Percentiles rank a stretch among this genome's conserved stretches.
Conservation (phyloP, 2,329 filamentous ascomycete species). For the Fusarium solani-melongenae region DNA sequence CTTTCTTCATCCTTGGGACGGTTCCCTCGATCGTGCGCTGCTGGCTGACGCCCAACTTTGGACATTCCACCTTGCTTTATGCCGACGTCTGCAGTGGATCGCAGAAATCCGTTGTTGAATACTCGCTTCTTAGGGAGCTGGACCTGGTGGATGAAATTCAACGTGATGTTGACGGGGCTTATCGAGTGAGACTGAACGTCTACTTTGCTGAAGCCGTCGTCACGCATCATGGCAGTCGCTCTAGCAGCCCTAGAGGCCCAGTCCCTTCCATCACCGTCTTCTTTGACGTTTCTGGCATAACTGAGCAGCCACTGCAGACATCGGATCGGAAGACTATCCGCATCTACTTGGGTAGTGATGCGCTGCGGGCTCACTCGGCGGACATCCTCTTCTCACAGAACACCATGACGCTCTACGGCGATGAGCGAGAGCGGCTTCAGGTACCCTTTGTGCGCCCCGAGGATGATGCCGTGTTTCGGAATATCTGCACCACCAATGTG, state of each 20-base stretch:
- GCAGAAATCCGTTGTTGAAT: constrained; percentile 85
- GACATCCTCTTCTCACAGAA: constrained; percentile 95
- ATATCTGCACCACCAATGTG: constrained; percentile 73
- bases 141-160: constrained; percentile 75
- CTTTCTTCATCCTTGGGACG: constrained; percentile 85
- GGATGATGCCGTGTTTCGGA: constrained; percentile 83
- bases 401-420: constrained; percentile 86
- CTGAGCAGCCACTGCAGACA: constrained; percentile 54
- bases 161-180: constrained; percentile 71
- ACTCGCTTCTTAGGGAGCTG: constrained; percentile 78
- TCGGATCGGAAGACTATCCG: constrained; percentile 73
- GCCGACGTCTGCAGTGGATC: constrained; percentile 94
- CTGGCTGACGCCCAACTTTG: constrained; percentile 92
- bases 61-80: constrained; percentile 88
- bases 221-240: constrained; percentile 78
- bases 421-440: constrained; percentile 86
- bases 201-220: constrained; percentile 93
- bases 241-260: constrained; percentile 72
- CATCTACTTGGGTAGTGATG: constrained; percentile 90
- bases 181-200: constrained; percentile 80
- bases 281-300: constrained; percentile 77
- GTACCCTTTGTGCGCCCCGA: constrained; percentile 94
- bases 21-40: constrained; percentile 95
- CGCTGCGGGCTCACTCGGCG: constrained; percentile 85
- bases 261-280: constrained; percentile 84